Evolutionary conservation across 1,284 basidiomycete genomes (phyloP), one percentile per base, ranked within the genome.

Genomic region (Pseudozyma thailandica): DNA sequence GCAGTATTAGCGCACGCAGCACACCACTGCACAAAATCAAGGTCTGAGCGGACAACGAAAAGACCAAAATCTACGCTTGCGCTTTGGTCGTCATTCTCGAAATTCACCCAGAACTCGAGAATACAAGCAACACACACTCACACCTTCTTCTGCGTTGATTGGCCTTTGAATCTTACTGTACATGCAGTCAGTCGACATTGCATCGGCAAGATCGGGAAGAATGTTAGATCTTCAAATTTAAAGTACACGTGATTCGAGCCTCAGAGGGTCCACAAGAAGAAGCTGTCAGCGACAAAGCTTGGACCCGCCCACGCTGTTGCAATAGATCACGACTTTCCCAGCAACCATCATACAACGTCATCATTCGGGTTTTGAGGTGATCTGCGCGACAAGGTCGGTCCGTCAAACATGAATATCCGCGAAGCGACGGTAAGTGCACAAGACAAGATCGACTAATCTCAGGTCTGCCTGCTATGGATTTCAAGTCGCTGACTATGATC

Each of bases 331-430:
- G 15, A 16, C 43, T 33, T 12, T 12, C 15, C 30, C 4, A 13
- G 26, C 35, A 6, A 26, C 27, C 12, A 41, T 37, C 21, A 26
- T 46, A 16, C 23, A 44, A 37, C n/a, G n/a, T 38, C 37, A 25
- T 20, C n/a, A n/a, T n/a, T n/a, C n/a, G n/a, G n/a, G n/a, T n/a
- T n/a, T 35, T 16, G 30, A 31, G 7, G 18, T 26, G 7, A 13
- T 27, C 25, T 44, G 25, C 26, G 16, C 25, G 27, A 26, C 18
- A 26, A 30, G 25, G 16, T n/a, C 18, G 28, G 37, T 18, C 15
- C 28, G 16, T 6, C 44, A 35, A 4, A 23, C 38, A 66, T 66
- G 63, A 60, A 68, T 46, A 68, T 60, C 41, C 49, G 57, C 27
- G 58, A 68, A 43, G 57, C 58, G 23, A 59, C 50, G 12, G 56